Evolutionary conservation across 208 protist genomes (phyloP).

Genomic region (Leptomonas pyrrhocoris): DNA sequence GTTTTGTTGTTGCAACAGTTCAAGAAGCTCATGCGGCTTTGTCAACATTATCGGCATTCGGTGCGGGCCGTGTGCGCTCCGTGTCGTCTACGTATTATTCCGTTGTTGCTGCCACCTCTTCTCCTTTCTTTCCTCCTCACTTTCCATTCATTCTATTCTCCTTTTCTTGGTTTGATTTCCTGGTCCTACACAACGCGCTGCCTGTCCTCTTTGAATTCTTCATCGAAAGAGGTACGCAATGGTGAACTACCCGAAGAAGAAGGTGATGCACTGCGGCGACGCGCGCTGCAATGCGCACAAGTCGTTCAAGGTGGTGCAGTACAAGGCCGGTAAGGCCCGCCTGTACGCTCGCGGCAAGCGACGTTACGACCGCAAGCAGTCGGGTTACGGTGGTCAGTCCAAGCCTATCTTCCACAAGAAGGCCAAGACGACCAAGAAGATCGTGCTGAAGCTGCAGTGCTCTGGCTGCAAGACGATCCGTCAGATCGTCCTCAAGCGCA

Average conservation of each 20-base stretch:
- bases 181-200: too few species aligned
- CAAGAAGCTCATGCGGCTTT: too few species aligned
- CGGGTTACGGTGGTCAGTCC: constrained; percentile 99
- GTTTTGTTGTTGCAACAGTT: too few species aligned
- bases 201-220: background rate
- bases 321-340: constrained; percentile 99
- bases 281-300: constrained; percentile 95
- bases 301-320: constrained; percentile 99
- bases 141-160: background rate
- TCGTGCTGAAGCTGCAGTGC: constrained; percentile 99
- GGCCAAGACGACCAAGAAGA: constrained; percentile 99
- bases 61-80: too few species aligned
- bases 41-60: too few species aligned
- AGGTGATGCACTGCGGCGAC: constrained; percentile 91
- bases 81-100: too few species aligned
- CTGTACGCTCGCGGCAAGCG: constrained; percentile 98
- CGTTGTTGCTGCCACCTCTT: too few species aligned
- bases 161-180: background rate
- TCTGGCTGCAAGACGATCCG: constrained; percentile 95
- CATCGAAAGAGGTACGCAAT: constrained; percentile 41
- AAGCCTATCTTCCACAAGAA: constrained; percentile 99
- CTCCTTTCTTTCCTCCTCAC: background rate
- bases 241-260: constrained; percentile 95
- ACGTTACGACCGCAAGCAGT: constrained; percentile 99
- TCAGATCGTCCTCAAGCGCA: constrained; percentile 96